phyloP scores from a whole-genome alignment of 2,329 filamentous ascomycete species.

The Aureobasidium vineae region DNA sequence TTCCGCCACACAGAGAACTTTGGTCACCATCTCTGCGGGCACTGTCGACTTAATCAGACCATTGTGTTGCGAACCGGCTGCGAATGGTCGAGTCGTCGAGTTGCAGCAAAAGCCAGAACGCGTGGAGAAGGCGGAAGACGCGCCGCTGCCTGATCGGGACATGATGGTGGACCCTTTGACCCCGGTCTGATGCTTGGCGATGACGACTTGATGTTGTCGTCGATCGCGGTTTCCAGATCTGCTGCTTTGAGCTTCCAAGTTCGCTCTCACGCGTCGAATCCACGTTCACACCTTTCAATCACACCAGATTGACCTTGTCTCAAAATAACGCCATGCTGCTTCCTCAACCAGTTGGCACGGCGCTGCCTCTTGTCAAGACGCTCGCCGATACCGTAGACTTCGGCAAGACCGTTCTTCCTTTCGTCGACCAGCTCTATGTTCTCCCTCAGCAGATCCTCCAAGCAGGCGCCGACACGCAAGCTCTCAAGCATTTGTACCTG shows the following conservation, averaged over 20 bases:
- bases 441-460: conserved; percentile 51
- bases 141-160: conserved; percentile 21
- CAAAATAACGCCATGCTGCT: conserved; percentile 18
- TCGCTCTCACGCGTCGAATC: not conserved
- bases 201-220: conserved; percentile 17
- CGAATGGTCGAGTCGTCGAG: not conserved
- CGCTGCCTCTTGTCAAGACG: conserved; percentile 67
- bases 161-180: not conserved
- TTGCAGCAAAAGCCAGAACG: conserved; percentile 7
- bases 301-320: not conserved
- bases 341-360: conserved; percentile 33
- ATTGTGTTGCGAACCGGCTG: not conserved
- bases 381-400: conserved; percentile 76
- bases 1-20: conserved; percentile 74
- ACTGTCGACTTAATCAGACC: not conserved
- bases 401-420: conserved; percentile 71
- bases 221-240: not conserved
- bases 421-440: conserved; percentile 61
- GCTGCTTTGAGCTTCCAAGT: not conserved
- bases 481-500: conserved; percentile 69
- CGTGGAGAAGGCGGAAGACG: conserved; percentile 20
- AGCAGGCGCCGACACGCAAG: conserved; percentile 59
- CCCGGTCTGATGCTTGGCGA: conserved; percentile 7
- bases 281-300: not conserved
- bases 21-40: conserved; percentile 43